Base-by-base conservation (phyloP, 768 basidiomycete genomes). In the Termitomyces sp. region DNA sequence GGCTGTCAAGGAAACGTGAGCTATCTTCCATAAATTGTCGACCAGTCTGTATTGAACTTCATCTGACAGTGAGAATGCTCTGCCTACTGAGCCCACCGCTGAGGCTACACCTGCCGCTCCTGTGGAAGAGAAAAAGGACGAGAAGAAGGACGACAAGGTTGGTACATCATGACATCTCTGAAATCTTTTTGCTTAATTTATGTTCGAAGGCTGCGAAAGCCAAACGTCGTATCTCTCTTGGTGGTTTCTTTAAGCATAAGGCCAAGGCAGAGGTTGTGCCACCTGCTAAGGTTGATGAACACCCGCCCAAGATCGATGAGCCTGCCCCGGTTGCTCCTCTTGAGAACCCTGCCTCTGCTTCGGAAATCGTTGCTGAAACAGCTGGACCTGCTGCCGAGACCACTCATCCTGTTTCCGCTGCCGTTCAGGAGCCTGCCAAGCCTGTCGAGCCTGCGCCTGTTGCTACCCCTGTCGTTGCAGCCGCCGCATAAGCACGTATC, bases 241-340 rank as follows among this genome's bases (percentile, higher is more conserved):
- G 81, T 53, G 89, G 88, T 53, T 82, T 95, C 73, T 91, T 95
- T 84, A 92, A 87, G 80, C 48, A 80, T 54, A 90, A 82, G 77
- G 75, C 79, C 68, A 90, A 84, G 75, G 63, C 74, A 14, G 87
- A 90, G 67, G 82, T 84, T 35, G 67, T 79, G 11, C 68, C 85
- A 6, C 84, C 92, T 55, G 79, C 90, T 45, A 94, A 92, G 80
- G 90, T 94, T 56, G 88, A 92, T 61, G 90, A 93, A 77, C 80
- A 91, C 70, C 91, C 93, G 38, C 92, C 93, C 62, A 85, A 86
- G 79, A 89, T 95, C 63, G 93, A 92, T 49, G 85, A 90, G 75
- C 90, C 90, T 48, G 65, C 81, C 31, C 88, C 88, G 11, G 83
- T 94, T 61, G 91, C 90, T 54, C 92, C 93, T 57, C 78, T 95